These are phyloP conservation scores for Boletus edulis DNA, from an alignment of 768 basidiomycete genomes.

Conservation along the genomic window DNA sequence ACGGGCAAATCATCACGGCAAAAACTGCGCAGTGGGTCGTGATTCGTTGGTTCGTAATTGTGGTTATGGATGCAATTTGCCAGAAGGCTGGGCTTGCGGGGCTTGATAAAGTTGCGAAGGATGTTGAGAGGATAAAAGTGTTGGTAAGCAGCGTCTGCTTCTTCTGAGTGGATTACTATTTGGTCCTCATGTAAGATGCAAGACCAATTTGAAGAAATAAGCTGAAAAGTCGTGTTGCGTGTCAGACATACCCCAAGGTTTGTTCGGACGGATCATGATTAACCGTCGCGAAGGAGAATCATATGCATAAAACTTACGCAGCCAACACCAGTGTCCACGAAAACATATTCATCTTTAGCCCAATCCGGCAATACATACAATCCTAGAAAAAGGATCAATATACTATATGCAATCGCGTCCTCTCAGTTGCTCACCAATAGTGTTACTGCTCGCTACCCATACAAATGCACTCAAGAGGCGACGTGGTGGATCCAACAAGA, in stretches of 20 bases:
- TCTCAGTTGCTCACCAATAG: constrained; percentile 24
- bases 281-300: constrained; percentile 1
- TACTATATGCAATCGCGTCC: background rate
- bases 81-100: constrained; percentile 24
- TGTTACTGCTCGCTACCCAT: constrained; percentile 50
- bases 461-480: constrained; percentile 66
- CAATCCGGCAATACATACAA: constrained; percentile 67
- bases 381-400: constrained; percentile 41
- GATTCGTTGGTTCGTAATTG: constrained; percentile 2
- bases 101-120: constrained; percentile 30
- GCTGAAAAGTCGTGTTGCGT: constrained; percentile 33
- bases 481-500: constrained; percentile 63
- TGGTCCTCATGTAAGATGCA: constrained; percentile 65
- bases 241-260: constrained; percentile 1
- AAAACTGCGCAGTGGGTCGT: constrained; percentile 5
- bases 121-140: constrained; percentile 60
- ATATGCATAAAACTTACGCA: constrained; percentile 47
- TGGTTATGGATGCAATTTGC: constrained; percentile 2
- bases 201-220: constrained; percentile 72
- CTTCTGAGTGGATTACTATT: constrained; percentile 75
- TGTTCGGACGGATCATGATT: background rate
- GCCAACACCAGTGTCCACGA: constrained; percentile 70
- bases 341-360: constrained; percentile 63
- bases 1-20: constrained; percentile 34
- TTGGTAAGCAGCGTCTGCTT: constrained; percentile 61